These are phyloP conservation scores for fission yeast (Schizosaccharomyces pombe) DNA, from an alignment of 805 yeast species.

Conservation along the genomic window DNA sequence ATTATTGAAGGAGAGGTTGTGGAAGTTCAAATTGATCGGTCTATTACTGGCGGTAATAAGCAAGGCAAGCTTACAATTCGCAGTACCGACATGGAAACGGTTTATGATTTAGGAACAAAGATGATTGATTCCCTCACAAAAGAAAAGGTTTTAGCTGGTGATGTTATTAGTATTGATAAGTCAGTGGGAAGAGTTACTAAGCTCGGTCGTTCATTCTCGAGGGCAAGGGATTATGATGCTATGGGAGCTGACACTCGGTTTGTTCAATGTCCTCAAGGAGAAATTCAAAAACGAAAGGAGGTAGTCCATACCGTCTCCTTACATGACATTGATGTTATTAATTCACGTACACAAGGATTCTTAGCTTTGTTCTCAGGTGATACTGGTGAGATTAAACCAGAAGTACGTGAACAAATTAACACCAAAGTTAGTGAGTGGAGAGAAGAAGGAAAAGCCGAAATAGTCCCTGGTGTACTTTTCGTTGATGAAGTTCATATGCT, in stretches of 20 bases:
- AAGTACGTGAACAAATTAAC: conserved; percentile 88
- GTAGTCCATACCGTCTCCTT: conserved; percentile 94
- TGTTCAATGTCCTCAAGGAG: conserved; percentile 97
- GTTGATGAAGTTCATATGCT: conserved; percentile 97
- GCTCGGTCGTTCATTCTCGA: conserved; percentile 83
- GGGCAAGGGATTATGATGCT: conserved; percentile 94
- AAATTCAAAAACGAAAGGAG: conserved; percentile 81
- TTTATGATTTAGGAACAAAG: conserved; percentile 80
- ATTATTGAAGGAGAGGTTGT: conserved; percentile 97
- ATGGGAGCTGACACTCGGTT: conserved; percentile 96
- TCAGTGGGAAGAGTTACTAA: conserved; percentile 85
- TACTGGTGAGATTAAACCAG: conserved; percentile 91
- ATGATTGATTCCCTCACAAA: conserved; percentile 86
- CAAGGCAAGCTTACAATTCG: conserved; percentile 94
- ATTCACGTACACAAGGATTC: conserved; percentile 93
- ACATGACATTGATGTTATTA: conserved; percentile 93
- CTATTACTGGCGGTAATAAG: conserved; percentile 90
- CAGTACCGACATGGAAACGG: conserved; percentile 95
- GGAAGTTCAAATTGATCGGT: conserved; percentile 81
- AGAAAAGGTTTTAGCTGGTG: conserved; percentile 93
- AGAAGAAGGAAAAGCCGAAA: conserved; percentile 93
- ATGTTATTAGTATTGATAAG: conserved; percentile 83
- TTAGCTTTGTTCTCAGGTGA: conserved; percentile 86
- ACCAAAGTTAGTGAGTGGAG: conserved; percentile 94
- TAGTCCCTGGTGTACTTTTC: conserved; percentile 89